phyloP scores from a whole-genome alignment of 1,139 yeast species.

The Candida sojae region DNA sequence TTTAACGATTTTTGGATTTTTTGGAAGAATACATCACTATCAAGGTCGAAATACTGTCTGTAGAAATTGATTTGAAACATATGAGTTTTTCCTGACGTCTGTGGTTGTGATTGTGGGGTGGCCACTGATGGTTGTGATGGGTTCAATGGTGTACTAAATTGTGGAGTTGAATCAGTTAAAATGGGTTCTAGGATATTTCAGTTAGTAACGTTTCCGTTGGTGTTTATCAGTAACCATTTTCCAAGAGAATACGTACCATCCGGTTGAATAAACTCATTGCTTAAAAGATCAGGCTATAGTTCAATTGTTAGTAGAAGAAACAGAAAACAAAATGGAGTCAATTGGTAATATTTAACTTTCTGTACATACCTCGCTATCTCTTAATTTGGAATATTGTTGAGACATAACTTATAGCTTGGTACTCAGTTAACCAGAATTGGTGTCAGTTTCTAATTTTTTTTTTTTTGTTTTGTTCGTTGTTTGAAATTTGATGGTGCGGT shows the following conservation, averaged over 20 bases:
- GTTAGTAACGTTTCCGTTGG: not conserved
- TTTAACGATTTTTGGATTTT: conserved; percentile 47
- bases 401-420: too few species aligned
- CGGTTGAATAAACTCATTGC: conserved; percentile 11
- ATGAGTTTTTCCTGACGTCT: conserved; percentile 30
- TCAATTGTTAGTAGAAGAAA: too few species aligned
- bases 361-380: too few species aligned
- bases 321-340: too few species aligned
- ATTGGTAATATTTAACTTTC: too few species aligned
- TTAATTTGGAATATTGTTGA: too few species aligned
- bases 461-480: too few species aligned
- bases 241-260: conserved; percentile 19
- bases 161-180: conserved; percentile 2
- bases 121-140: conserved; percentile 7
- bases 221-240: too few species aligned
- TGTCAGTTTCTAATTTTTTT: too few species aligned
- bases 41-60: conserved; percentile 62
- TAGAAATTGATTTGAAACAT: conserved; percentile 59
- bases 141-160: not conserved
- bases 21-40: conserved; percentile 56
- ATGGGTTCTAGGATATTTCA: conserved; percentile 1
- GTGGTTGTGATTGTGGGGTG: conserved; percentile 17
- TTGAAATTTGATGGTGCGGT: too few species aligned
- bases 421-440: too few species aligned
- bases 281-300: too few species aligned